Percentiles rank a stretch among this genome's conserved stretches.
phyloP scores from a whole-genome alignment of 2,329 filamentous ascomycete genomes.

The Nemania abortiva region DNA sequence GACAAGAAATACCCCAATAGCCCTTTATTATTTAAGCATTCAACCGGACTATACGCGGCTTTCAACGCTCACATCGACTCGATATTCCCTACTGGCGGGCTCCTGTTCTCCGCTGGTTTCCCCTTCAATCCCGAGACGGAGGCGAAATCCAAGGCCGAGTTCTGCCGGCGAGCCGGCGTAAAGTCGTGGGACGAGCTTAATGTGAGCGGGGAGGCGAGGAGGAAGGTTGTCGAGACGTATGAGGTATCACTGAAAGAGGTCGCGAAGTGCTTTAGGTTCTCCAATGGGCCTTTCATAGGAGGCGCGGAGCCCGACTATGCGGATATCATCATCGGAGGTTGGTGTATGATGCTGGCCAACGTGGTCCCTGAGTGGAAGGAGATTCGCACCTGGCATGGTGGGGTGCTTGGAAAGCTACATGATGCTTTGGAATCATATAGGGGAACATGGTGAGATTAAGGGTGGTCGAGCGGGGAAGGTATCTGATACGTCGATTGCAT shows the following conservation, averaged over 20 bases:
- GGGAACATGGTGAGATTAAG: conserved; percentile 34
- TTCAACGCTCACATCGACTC: conserved; percentile 69
- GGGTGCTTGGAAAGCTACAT: conserved; percentile 42
- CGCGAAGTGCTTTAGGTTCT: conserved; percentile 40
- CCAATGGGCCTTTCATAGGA: conserved; percentile 43
- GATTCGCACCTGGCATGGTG: conserved; percentile 45
- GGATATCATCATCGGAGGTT: conserved; percentile 48
- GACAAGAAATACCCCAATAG: conserved; percentile 63
- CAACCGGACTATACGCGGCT: conserved; percentile 55
- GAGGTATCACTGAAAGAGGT: conserved; percentile 35
- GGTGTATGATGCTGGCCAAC: conserved; percentile 41
- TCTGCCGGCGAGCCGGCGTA: conserved; percentile 61
- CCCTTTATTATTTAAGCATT: conserved; percentile 61
- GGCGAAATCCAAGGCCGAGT: conserved; percentile 59
- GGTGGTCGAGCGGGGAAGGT: too few species aligned
- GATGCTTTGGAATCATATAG: conserved; percentile 42
- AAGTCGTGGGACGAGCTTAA: conserved; percentile 58
- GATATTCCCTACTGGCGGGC: conserved; percentile 61
- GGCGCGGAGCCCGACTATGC: conserved; percentile 45
- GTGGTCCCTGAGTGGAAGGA: conserved; percentile 45
- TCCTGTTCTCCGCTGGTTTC: conserved; percentile 57
- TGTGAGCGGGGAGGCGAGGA: conserved; percentile 41
- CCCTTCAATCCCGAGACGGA: conserved; percentile 64
- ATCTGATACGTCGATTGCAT: too few species aligned
- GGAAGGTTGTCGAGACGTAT: conserved; percentile 32